These are phyloP conservation scores for Termitomyces sp. DNA, from an alignment of 768 basidiomycete species.

Conservation along the genomic window DNA sequence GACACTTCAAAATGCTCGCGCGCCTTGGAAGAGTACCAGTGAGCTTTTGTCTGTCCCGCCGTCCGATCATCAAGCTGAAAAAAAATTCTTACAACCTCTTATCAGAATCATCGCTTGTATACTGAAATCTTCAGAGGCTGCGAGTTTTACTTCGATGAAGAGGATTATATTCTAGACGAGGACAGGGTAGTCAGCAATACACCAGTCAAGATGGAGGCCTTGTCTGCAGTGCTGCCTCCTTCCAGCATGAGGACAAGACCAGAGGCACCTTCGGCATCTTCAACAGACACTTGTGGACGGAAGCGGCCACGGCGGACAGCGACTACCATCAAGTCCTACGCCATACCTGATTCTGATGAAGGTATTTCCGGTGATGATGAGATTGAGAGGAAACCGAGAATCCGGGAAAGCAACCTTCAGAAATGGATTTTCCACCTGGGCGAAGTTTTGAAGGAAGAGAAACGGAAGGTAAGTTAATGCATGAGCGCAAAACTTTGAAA, in stretches of 20 bases:
- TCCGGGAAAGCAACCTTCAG: constrained; percentile 46
- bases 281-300: constrained; percentile 24
- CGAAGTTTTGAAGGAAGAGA: constrained; percentile 59
- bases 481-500: constrained; percentile 5
- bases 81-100: too few relatives aligned
- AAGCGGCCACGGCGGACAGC: constrained; percentile 63
- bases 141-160: constrained; percentile 67
- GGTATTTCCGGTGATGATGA: constrained; percentile 38
- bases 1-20: constrained; percentile 75
- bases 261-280: constrained; percentile 16
- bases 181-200: constrained; percentile 9
- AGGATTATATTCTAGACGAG: constrained; percentile 53
- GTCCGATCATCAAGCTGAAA: not conserved
- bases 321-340: constrained; percentile 57
- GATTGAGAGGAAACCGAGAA: constrained; percentile 26
- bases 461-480: constrained; percentile 53
- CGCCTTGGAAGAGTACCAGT: constrained; percentile 60
- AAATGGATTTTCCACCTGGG: constrained; percentile 68
- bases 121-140: constrained; percentile 62
- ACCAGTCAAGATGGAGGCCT: constrained; percentile 41
- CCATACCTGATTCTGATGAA: constrained; percentile 68
- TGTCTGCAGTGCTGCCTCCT: constrained; percentile 23
- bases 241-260: constrained; percentile 17
- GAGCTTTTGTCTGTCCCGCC: constrained; percentile 21
- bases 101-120: constrained; percentile 51